Evolutionary conservation across 495 filamentous ascomycete genomes (phyloP).

Genomic region (Neurospora cerealis): DNA sequence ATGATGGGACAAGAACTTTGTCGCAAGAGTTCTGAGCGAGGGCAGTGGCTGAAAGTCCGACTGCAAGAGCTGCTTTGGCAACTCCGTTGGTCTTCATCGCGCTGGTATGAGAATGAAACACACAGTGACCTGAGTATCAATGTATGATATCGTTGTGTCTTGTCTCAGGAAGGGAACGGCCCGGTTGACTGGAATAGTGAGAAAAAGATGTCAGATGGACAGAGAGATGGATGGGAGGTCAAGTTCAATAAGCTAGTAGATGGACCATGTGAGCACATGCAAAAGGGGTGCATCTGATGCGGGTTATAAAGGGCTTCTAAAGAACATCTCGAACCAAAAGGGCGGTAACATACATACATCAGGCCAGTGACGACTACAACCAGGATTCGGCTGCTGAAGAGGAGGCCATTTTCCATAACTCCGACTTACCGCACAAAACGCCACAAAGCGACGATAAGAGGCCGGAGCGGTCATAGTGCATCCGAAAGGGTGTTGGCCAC

Average conservation of each 20-base stretch:
- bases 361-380: background rate
- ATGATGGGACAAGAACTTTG: conserved; percentile 22
- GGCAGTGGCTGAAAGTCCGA: conserved; percentile 9
- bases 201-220: background rate
- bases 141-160: background rate
- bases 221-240: background rate
- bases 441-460: background rate
- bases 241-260: background rate
- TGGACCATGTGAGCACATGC: background rate
- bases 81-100: conserved; percentile 12
- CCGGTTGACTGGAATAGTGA: background rate
- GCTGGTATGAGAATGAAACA: background rate
- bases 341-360: background rate
- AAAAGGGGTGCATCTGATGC: background rate
- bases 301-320: conserved; percentile 3
- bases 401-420: background rate
- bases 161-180: background rate
- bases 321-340: conserved; percentile 4
- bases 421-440: background rate
- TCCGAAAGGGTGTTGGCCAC: background rate
- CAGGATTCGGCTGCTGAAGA: background rate
- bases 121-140: background rate
- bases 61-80: conserved; percentile 3
- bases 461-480: background rate
- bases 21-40: conserved; percentile 18